Percentiles rank a stretch among this genome's conserved stretches.
Conservation (phyloP, 176 grass and related monocot genomes). For the Chrysopogon serrulatus region DNA sequence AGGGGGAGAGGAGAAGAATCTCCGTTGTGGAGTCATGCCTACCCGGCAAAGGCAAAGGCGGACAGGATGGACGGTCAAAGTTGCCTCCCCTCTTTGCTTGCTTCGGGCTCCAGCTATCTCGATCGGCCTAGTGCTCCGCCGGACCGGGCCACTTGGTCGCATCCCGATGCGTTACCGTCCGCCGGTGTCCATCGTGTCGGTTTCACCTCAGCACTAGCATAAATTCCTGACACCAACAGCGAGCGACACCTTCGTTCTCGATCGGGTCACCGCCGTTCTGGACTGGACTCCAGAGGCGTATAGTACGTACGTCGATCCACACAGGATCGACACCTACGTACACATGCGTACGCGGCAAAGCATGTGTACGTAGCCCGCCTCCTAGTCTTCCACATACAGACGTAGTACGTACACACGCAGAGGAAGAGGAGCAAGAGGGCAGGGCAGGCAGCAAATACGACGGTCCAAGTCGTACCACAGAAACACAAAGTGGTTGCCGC, state of each 20-base stretch:
- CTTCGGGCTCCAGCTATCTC: background rate
- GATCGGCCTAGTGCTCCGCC: conserved; percentile 5
- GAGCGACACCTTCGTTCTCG: too few species aligned
- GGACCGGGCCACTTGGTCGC: conserved; percentile 19
- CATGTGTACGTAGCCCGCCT: background rate
- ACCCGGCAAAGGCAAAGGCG: background rate
- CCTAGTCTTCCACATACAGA: background rate
- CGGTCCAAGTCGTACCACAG: conserved; percentile 19
- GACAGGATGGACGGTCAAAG: conserved; percentile 32
- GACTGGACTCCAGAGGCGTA: too few species aligned
- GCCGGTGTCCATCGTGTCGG: conserved; percentile 23
- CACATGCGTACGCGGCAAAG: background rate
- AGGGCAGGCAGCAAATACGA: background rate
- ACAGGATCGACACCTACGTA: background rate
- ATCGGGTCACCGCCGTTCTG: too few species aligned
- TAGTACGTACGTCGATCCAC: too few species aligned
- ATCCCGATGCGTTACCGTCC: conserved; percentile 16
- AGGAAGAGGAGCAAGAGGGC: background rate
- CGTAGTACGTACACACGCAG: too few species aligned
- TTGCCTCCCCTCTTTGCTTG: background rate
- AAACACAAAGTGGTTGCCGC: conserved; percentile 16
- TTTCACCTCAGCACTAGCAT: background rate
- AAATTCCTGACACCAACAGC: conserved; percentile 7
- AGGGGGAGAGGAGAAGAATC: background rate
- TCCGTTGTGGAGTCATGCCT: conserved; percentile 20